Evolutionary conservation across 2,329 filamentous ascomycete genomes (phyloP).

Genomic region (Macrophomina tecta): DNA sequence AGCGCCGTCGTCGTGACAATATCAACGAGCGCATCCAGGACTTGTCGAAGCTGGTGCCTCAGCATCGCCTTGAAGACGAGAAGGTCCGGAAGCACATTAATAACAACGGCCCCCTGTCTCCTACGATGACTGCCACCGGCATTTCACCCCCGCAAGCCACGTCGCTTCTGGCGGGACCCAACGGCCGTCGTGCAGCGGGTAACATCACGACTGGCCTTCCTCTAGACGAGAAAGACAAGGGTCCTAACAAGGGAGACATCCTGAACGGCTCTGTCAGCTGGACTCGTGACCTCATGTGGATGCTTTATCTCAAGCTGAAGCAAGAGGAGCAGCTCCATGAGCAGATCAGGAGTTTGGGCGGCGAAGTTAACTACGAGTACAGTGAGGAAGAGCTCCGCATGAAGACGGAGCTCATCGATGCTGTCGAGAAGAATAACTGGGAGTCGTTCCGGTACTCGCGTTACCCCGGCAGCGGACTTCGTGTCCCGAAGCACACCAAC

Average conservation of each 20-base stretch:
- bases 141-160: conserved; percentile 78
- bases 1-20: conserved; percentile 92
- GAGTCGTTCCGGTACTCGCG: conserved; percentile 84
- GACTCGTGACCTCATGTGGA: conserved; percentile 98
- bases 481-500: conserved; percentile 93
- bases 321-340: conserved; percentile 88
- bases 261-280: conserved; percentile 96
- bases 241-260: conserved; percentile 98
- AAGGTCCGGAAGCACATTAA: conserved; percentile 94
- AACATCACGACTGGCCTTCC: conserved; percentile 93
- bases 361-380: conserved; percentile 48
- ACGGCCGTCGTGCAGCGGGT: conserved; percentile 78
- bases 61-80: conserved; percentile 93
- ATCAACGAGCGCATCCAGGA: conserved; percentile 99
- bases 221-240: conserved; percentile 96
- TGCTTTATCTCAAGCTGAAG: conserved; percentile 85
- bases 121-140: conserved; percentile 73
- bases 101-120: conserved; percentile 88
- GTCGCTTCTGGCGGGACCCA: conserved; percentile 84
- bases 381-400: conserved; percentile 95
- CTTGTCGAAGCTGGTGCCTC: conserved; percentile 88
- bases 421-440: conserved; percentile 79
- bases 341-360: conserved; percentile 56
- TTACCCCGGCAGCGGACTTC: conserved; percentile 79
- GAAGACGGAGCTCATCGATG: conserved; percentile 89